These are phyloP conservation scores for Penicillium subrubescens DNA, from an alignment of 495 filamentous ascomycete species.

Conservation along the genomic window DNA sequence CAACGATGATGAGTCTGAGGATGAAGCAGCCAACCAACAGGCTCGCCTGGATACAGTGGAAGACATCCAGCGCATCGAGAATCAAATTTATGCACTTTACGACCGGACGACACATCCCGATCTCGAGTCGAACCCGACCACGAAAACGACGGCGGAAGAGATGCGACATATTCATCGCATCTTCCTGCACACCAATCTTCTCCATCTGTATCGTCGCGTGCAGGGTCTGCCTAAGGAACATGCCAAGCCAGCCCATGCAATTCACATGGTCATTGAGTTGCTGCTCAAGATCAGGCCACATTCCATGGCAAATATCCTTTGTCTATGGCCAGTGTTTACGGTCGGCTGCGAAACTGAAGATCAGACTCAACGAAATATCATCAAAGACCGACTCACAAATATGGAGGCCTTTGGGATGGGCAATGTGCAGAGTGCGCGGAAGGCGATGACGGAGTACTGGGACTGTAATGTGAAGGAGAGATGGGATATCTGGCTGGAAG, in stretches of 20 bases:
- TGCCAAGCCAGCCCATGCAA: slow-evolving; percentile 9
- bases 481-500: slow-evolving; percentile 14
- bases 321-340: slow-evolving; percentile 10
- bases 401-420: slow-evolving; percentile 13
- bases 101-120: slow-evolving; percentile 7
- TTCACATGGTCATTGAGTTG: slow-evolving; percentile 10
- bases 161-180: slow-evolving; percentile 10
- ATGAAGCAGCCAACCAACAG: background rate
- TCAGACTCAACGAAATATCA: slow-evolving; percentile 3
- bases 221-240: slow-evolving; percentile 12
- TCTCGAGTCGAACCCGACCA: slow-evolving; percentile 1
- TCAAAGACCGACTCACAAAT: background rate
- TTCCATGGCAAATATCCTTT: slow-evolving; percentile 9
- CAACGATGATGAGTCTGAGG: slow-evolving; percentile 1
- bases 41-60: background rate
- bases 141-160: slow-evolving; percentile 4
- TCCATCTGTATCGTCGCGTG: slow-evolving; percentile 10
- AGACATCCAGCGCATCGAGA: slow-evolving; percentile 7
- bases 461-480: slow-evolving; percentile 6
- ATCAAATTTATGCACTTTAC: slow-evolving; percentile 9
- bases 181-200: slow-evolving; percentile 7
- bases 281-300: slow-evolving; percentile 6
- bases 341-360: slow-evolving; percentile 13
- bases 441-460: slow-evolving; percentile 13
- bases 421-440: slow-evolving; percentile 12